Base-by-base conservation (phyloP, 2,329 filamentous ascomycete genomes). In the Cladophialophora exuberans region DNA sequence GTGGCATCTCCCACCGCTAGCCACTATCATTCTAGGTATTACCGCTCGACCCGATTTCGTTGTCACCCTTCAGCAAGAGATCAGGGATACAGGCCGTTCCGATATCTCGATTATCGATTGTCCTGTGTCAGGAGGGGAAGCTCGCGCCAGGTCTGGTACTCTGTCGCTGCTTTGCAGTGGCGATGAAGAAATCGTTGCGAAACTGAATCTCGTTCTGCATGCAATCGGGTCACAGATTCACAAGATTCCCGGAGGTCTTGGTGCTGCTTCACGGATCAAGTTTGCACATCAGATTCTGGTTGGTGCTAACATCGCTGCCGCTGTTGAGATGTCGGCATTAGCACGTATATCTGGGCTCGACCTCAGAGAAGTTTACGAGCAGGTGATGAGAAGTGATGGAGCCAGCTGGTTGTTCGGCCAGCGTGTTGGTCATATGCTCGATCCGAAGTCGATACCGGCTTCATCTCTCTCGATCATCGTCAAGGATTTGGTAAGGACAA, bases 211-310 rank as follows among this genome's bases (percentile, higher is more conserved):
- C 17, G 35, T 38, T 9, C 35, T 38, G 6, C 6, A 38, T 6
- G 15, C 35, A 6, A 6, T 38, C 7, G 15, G 35, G 9, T 38
- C 35, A 17, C 35, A 15, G 6, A 6, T 48, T 9, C 26, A 48
- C 30, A 13, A 11, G 6, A 17, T 36, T 35, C 6, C 28, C 10
- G n/a, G 26, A 13, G 7, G 30, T 17, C 7, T 36, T 10, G 44
- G 44, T 11, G 30, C 10, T 13, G 44, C 9, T 11, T 48, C 44
- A 13, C 6, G 13, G 10, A 13, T 48, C 7, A 48, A 48, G 17
- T 2, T 48, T 13, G 44, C 23, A 9, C 44, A 48, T 48, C 44
- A 48, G 18, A 48, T 48, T 17, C 30, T 48, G 26, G 44, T 48
- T 18, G 44, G 44, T 31, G 44, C 36, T 18, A 13, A 48, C 18